These are phyloP conservation scores for Camellia japonica DNA, from an alignment of 148 eudicot species.

Conservation along the genomic window DNA sequence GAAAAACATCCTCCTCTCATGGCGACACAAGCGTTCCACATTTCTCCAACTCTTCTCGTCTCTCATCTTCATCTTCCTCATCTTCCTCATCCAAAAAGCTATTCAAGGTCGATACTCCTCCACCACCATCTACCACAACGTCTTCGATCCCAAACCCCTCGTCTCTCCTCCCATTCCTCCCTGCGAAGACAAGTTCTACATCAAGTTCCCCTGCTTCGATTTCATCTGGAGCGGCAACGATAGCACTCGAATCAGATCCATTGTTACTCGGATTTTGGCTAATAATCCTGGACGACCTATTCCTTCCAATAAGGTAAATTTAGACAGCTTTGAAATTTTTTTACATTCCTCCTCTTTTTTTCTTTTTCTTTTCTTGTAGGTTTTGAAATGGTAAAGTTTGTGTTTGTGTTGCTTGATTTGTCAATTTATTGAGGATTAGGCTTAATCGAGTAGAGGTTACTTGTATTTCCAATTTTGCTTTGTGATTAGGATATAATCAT, in stretches of 20 bases:
- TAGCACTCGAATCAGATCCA: conserved; percentile 27
- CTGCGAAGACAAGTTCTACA: conserved; percentile 57
- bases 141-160: conserved; percentile 45
- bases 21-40: conserved; percentile 69
- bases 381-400: too few relatives aligned
- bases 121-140: conserved; percentile 43
- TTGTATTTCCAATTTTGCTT: too few relatives aligned
- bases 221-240: conserved; percentile 72
- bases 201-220: conserved; percentile 63
- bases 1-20: conserved; percentile 66
- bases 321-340: neutral
- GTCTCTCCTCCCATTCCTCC: conserved; percentile 54
- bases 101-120: conserved; percentile 35
- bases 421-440: too few relatives aligned
- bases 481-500: too few relatives aligned
- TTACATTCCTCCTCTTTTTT: neutral
- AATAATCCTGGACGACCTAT: conserved; percentile 77
- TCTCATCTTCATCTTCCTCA: conserved; percentile 66
- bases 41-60: conserved; percentile 75
- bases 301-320: conserved; percentile 49
- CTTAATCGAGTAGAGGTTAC: too few relatives aligned
- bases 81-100: conserved; percentile 64
- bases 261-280: conserved; percentile 51
- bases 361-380: neutral
- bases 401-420: too few relatives aligned